phyloP scores from a whole-genome alignment of 768 basidiomycete genomes.

The Lentinula lateritia region DNA sequence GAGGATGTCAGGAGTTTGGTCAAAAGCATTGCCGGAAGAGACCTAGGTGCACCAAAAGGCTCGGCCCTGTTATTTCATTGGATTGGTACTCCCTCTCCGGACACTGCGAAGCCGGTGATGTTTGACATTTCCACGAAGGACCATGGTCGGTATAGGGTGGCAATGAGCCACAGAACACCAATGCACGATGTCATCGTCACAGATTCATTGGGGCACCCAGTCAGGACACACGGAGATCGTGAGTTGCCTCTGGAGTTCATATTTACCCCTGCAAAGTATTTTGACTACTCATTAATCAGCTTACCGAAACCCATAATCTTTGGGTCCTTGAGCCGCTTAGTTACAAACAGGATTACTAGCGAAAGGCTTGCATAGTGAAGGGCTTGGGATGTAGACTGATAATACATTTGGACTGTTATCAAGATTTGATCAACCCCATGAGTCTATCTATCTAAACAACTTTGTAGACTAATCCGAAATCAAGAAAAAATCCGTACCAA shows the following conservation, averaged over 20 bases:
- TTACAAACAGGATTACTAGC: no score
- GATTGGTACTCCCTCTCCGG: not conserved
- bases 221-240: not conserved
- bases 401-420: no score
- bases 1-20: not conserved
- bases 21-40: not conserved
- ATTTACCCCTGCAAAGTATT: not conserved
- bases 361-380: no score
- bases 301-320: not conserved
- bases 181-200: not conserved
- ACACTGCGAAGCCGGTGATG: not conserved
- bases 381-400: no score
- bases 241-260: not conserved
- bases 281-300: not conserved
- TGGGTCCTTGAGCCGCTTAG: no score
- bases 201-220: not conserved
- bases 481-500: no score
- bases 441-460: no score
- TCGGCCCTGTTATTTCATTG: not conserved
- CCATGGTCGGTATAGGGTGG: not conserved
- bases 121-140: not conserved
- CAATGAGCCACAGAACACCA: not conserved
- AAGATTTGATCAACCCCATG: no score
- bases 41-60: not conserved
- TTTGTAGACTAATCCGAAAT: no score